Base-by-base conservation (phyloP, 1,284 basidiomycete species). In the Chalciporus sp. region DNA sequence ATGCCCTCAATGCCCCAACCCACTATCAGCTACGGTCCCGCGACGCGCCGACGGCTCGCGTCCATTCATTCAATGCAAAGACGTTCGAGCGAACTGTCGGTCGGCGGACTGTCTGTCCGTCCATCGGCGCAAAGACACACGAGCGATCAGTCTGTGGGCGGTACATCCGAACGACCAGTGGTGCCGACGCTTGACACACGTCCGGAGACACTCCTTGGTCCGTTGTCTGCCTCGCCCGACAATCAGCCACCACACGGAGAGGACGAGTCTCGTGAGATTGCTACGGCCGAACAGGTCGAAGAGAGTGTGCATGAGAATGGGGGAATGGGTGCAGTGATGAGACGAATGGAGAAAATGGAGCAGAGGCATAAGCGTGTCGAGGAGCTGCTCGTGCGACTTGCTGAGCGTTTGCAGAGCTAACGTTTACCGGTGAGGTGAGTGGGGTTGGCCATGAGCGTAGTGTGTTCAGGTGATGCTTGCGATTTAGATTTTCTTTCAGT, bases 361-460 rank as follows among this genome's bases (percentile, higher is more conserved):
- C 73, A 74, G 61, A 72, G 78, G 52, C 85, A 90, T 67, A 73
- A 77, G 63, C 76, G 83, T 57, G 88, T 90, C 45, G 88, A 90
- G 63, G 72, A 75, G 14, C 58, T 90, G 51, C 73, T 90, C 23
- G 39, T 67, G 12, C 61, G 65, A 29, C 61, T 67, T 45, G 58
- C 57, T 10, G 55, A 53, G 1, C 58, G 31, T 23, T 28, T 69
- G 33, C 63, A 55, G 37, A 52, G 37, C 19, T 56, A 52, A 68
- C 14, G 11, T 20, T 4, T 33, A 12, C 3, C 4, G 37, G 35
- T 7, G 7, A 10, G 4, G 29, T 20, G 12, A 27, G 23, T 23
- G n/a, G 12, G 27, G 10, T 26, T 31, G 20, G 2, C 7, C 2
- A 7, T 11, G 35, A 37, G 16, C 5, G 35, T 2, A 7, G 17